These are phyloP conservation scores for Albifimbria verrucaria DNA, from an alignment of 2,329 filamentous ascomycete species.

Conservation along the genomic window DNA sequence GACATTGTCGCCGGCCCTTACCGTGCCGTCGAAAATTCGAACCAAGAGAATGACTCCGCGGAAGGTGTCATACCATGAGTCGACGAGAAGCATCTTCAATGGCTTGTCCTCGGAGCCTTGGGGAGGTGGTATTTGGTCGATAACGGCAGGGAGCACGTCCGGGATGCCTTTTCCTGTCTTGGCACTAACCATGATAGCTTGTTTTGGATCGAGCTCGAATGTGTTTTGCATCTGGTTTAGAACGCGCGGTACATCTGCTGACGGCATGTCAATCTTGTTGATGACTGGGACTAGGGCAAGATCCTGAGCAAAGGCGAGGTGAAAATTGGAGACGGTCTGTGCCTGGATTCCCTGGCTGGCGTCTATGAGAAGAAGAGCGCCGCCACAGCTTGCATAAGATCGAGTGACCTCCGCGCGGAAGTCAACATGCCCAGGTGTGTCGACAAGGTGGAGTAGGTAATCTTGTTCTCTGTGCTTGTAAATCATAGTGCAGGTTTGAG, in stretches of 20 bases:
- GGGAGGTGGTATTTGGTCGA: slow-evolving; percentile 80
- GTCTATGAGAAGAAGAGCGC: slow-evolving; percentile 88
- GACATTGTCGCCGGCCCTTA: slow-evolving; percentile 81
- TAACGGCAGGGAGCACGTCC: slow-evolving; percentile 77
- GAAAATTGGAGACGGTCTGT: slow-evolving; percentile 98
- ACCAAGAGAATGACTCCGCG: slow-evolving; percentile 90
- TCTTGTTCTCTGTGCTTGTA: slow-evolving; percentile 83
- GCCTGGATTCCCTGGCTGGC: slow-evolving; percentile 96
- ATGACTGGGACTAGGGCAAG: slow-evolving; percentile 84
- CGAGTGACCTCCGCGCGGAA: slow-evolving; percentile 94
- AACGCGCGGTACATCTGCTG: slow-evolving; percentile 82
- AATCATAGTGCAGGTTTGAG: slow-evolving; percentile 97
- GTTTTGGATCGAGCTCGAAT: slow-evolving; percentile 81
- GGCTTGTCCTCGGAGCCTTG: slow-evolving; percentile 69
- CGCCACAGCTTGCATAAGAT: slow-evolving; percentile 94
- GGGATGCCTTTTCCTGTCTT: slow-evolving; percentile 91
- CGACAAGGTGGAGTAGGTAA: slow-evolving; percentile 91
- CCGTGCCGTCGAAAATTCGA: slow-evolving; percentile 81
- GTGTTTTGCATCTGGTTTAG: slow-evolving; percentile 80
- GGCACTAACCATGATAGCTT: slow-evolving; percentile 73
- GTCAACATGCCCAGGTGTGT: slow-evolving; percentile 96
- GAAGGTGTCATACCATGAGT: slow-evolving; percentile 98
- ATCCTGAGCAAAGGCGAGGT: slow-evolving; percentile 90
- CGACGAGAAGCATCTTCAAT: slow-evolving; percentile 81
- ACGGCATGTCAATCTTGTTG: slow-evolving; percentile 93